Conservation (phyloP, 169 alveolate species). For the Fabrea salina region DNA sequence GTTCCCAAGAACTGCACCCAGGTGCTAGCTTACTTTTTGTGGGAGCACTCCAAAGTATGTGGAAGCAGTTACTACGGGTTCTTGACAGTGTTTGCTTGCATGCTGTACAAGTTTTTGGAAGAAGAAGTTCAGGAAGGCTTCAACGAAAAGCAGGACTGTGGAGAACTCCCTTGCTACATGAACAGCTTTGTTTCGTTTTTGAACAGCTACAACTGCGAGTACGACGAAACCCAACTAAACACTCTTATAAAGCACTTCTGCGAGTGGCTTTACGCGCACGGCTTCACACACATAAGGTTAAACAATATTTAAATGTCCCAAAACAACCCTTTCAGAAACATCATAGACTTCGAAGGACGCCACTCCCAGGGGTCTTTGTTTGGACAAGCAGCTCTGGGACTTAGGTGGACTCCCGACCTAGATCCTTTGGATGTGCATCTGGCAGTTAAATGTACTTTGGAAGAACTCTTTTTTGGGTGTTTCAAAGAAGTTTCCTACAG, state of each 20-base stretch:
- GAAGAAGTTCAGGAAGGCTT: constrained; percentile 25
- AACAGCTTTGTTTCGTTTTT: neutral
- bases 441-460: constrained; percentile 66
- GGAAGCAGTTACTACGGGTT: neutral
- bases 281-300: constrained; percentile 24
- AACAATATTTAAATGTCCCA: neutral
- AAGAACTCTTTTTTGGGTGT: constrained; percentile 75
- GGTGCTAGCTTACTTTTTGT: constrained; percentile 6
- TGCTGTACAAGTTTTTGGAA: neutral
- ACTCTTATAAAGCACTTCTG: neutral
- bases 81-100: neutral
- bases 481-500: constrained; percentile 52
- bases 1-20: neutral
- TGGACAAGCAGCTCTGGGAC: constrained; percentile 43
- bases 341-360: neutral
- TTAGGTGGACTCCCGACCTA: constrained; percentile 11
- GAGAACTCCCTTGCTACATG: constrained; percentile 14
- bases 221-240: neutral
- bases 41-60: constrained; percentile 25
- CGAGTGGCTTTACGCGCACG: constrained; percentile 33
- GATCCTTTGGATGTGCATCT: constrained; percentile 51
- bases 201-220: neutral
- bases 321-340: constrained; percentile 66
- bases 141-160: neutral
- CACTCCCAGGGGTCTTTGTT: constrained; percentile 31